Evolutionary conservation across 352 stramenopile species (phyloP), one percentile per base, ranked within the genome.

Genomic region (Globisporangium ultimum): DNA sequence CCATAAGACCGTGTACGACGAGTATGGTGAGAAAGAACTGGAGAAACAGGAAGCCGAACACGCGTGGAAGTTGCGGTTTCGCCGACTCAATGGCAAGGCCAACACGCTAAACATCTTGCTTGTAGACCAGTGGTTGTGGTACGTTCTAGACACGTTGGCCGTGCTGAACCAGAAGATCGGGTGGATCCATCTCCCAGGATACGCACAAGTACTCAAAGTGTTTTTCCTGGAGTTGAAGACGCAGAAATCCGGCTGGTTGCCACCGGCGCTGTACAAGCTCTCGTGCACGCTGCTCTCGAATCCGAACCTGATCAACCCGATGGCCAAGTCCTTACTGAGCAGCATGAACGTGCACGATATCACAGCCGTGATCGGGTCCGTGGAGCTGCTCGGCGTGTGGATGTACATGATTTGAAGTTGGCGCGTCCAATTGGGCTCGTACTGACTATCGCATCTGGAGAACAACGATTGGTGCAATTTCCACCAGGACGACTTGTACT

Each of bases 361-460:
- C 2, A 91, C 87, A 0, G 87, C 83, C 8, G 87, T 96, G 8
- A 96, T 94, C 40, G 87, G 84, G 49, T 82, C 84, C 0, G 84
- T 96, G 8, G 87, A 96, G 58, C 74, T 96, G 18, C 74, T 96
- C 15, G 87, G 87, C 11, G 87, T 96, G 9, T 96, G 87, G 87
- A 93, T 96, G 84, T 94, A 96, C 59, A 94, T 96, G 84, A 96
- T 96, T 62, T 78, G 87, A 80, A 94, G 83, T 66, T 96, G 87
- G 87, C 87, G 87, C 41, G 85, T 96, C 48, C 83, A 84, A 11
- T 58, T 96, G 36, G 78, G 84, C 47, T 96, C 87, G 18, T 96
- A 96, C 55, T 81, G 87, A 3, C 59, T 96, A 13, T 94, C 87
- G 5, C 87, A 96, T 55, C 55, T 96, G 24, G 87, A 96, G 64